Conservation (phyloP, 257 asterid genomes). For the Lantana camara region DNA sequence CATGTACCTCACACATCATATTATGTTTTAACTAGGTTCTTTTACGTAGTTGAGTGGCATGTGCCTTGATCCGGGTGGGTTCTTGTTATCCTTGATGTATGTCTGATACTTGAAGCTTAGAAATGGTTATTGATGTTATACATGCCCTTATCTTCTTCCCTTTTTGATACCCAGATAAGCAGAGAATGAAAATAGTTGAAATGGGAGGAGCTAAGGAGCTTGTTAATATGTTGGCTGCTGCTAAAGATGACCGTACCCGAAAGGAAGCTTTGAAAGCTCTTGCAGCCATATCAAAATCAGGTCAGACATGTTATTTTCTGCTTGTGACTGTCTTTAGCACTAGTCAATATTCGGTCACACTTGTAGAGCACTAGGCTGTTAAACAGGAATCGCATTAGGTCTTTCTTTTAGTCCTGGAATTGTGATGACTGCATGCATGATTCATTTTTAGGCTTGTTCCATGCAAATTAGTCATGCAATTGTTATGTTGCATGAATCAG, state of each 20-base stretch:
- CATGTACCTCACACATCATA: background rate
- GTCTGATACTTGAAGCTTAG: slow-evolving; percentile 14
- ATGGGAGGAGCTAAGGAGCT: slow-evolving; percentile 85
- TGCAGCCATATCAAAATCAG: slow-evolving; percentile 86
- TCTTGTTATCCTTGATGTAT: slow-evolving; percentile 20
- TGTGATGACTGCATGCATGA: background rate
- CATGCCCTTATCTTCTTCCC: background rate
- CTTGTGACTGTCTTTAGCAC: no score
- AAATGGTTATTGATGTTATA: slow-evolving; percentile 2
- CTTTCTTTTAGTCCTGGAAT: background rate
- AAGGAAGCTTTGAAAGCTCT: slow-evolving; percentile 89
- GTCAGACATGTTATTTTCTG: slow-evolving; percentile 35
- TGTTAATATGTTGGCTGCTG: slow-evolving; percentile 71
- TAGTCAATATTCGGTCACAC: background rate
- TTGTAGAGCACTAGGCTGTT: background rate
- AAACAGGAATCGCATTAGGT: background rate
- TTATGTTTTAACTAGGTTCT: slow-evolving; percentile 23
- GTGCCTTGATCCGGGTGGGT: background rate
- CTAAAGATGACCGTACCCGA: slow-evolving; percentile 86
- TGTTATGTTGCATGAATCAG: background rate
- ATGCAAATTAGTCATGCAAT: no score
- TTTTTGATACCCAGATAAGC: slow-evolving; percentile 52
- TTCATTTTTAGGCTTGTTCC: background rate
- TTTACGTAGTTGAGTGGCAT: slow-evolving; percentile 3
- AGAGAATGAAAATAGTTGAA: slow-evolving; percentile 90